These are phyloP conservation scores for Diversispora epigaea DNA, from an alignment of 192 early-diverging fungal genomes.

Conservation along the genomic window DNA sequence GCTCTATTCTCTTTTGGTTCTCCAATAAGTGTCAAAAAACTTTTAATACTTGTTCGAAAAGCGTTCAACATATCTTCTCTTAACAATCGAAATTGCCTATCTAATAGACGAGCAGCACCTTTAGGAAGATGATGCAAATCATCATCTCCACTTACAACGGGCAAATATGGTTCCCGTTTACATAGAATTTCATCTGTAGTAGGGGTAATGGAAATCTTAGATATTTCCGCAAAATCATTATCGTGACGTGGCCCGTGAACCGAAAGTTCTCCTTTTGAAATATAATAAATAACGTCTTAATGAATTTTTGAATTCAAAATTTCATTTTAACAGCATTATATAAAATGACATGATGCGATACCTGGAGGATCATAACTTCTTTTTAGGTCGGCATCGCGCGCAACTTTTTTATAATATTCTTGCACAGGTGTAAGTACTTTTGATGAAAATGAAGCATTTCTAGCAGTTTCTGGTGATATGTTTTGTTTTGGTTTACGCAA, in stretches of 20 bases:
- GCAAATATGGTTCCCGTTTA: slow-evolving; percentile 45
- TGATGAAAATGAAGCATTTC: no score
- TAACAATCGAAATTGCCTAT: slow-evolving; percentile 60
- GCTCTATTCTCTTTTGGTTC: slow-evolving; percentile 25
- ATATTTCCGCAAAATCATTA: slow-evolving; percentile 52
- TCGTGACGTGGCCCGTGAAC: slow-evolving; percentile 47
- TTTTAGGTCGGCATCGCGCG: neutral
- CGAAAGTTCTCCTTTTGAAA: slow-evolving; percentile 36
- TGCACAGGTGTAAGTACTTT: no score
- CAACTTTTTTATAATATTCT: no score
- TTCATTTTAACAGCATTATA: no score
- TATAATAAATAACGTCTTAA: no score
- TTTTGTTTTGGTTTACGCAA: no score
- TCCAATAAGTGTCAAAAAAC: no score
- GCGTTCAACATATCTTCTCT: slow-evolving; percentile 58
- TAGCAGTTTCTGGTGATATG: no score
- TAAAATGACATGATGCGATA: neutral
- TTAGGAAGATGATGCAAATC: slow-evolving; percentile 48
- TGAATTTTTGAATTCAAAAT: no score
- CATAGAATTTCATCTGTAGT: slow-evolving; percentile 52
- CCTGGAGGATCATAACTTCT: slow-evolving; percentile 5
- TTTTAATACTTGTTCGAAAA: slow-evolving; percentile 40
- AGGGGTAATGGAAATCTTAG: slow-evolving; percentile 52
- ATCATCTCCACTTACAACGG: slow-evolving; percentile 36
- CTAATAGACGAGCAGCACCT: slow-evolving; percentile 51